phyloP scores from a whole-genome alignment of 2,329 filamentous ascomycete species.

The Trichoderma sp. region DNA sequence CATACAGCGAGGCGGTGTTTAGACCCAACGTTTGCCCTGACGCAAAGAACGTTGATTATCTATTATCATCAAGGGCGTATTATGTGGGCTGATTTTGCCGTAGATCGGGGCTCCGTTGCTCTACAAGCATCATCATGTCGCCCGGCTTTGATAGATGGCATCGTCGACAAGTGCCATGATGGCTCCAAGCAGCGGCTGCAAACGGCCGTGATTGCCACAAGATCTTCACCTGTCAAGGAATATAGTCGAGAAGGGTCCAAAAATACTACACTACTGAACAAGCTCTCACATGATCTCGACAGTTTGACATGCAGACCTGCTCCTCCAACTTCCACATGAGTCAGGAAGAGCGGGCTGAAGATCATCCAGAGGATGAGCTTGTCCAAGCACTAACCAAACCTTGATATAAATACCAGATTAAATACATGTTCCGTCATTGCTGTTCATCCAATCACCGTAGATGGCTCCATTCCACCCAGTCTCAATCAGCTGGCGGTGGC shows the following conservation, averaged over 20 bases:
- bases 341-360: constrained; percentile 20
- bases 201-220: not conserved
- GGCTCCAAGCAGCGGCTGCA: not conserved
- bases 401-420: constrained; percentile 15
- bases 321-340: not conserved
- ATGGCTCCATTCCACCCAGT: not conserved
- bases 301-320: not conserved
- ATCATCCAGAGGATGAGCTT: not conserved
- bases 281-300: not conserved
- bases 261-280: not conserved
- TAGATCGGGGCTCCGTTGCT: not conserved
- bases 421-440: not conserved
- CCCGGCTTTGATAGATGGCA: not conserved
- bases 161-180: not conserved
- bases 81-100: not conserved
- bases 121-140: not conserved
- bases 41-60: too few relatives aligned
- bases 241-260: not conserved
- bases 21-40: not conserved
- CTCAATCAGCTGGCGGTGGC: constrained; percentile 9
- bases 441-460: not conserved
- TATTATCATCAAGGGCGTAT: not conserved
- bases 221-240: not conserved
- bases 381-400: constrained; percentile 4
- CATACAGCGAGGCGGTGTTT: not conserved